A percentile compares a stretch with the other conserved stretches of the same genome.
phyloP scores from a whole-genome alignment of 1,284 basidiomycete genomes.

The Sanghuangporus sanghuang region DNA sequence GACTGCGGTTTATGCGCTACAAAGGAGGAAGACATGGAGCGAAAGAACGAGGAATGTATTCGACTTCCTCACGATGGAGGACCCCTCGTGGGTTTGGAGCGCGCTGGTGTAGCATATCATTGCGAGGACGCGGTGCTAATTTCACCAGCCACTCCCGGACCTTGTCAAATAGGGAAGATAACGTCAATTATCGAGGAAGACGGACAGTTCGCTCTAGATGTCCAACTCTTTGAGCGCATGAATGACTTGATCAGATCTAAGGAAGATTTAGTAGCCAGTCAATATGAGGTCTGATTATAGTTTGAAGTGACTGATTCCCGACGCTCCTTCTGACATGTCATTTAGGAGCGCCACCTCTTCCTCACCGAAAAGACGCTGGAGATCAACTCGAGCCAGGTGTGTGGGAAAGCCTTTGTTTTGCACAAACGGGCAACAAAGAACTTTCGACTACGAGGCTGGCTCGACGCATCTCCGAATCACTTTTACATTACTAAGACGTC shows the following conservation, averaged over 20 bases:
- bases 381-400: conserved; percentile 34
- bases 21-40: neutral
- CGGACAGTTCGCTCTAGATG: neutral
- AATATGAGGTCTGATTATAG: conserved; percentile 11
- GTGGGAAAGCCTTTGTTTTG: conserved; percentile 45
- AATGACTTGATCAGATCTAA: conserved; percentile 4
- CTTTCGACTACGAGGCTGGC: conserved; percentile 40
- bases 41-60: neutral
- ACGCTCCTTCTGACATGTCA: neutral
- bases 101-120: conserved; percentile 5
- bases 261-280: neutral
- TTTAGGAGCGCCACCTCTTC: conserved; percentile 47
- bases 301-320: neutral
- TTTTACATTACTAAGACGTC: conserved; percentile 52
- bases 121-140: conserved; percentile 5
- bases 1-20: neutral
- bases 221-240: conserved; percentile 6
- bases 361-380: conserved; percentile 41
- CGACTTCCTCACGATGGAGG: neutral
- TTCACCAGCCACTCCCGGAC: neutral
- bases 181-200: neutral
- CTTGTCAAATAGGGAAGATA: conserved; percentile 9
- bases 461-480: conserved; percentile 44
- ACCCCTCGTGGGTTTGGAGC: neutral
- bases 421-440: conserved; percentile 27